Base-by-base conservation (phyloP, 2,329 filamentous ascomycete genomes). In the Sordariomycetes sp. region DNA sequence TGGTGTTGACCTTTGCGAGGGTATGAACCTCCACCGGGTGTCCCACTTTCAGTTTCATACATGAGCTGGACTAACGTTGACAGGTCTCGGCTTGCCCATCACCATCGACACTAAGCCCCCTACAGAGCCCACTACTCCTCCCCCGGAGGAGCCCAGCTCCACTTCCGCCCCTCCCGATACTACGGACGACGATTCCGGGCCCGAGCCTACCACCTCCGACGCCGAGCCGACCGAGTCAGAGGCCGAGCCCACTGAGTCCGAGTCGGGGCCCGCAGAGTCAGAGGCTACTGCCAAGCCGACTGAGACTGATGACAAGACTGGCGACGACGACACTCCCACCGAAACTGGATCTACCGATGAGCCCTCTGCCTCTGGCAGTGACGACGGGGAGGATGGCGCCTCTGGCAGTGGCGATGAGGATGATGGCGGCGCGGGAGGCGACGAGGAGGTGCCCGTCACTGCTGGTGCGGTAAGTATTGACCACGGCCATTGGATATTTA, bases 1-100 rank as follows among this genome's bases (percentile, higher is more conserved):
- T 36, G 64, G 64, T 2, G 60, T 62, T 20, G 60, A 63, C 28
- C 59, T 67, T n/a, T 67, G 80, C 74, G n/a, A 32, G 28, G 50
- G 56, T 55, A 55, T 48, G 56, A 45, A 22, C 24, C 24, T 2
- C 22, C 35, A 1, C 15, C 10, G 39, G 32, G 13, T 28, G 28
- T 35, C 22, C 20, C 10, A 24, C 15, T 13, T 10, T 22, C 52
- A 17, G 5, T 8, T 25, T 52, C 10, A n/a, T 25, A 25, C 5
- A 17, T 15, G 35, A 5, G 10, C n/a, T 36, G 35, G 28, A 58
- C 56, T 24, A 8, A 36, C 1, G 15, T 10, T 17, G 17, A 45
- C 24, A 58, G 56, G 53, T 20, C 56, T 58, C 36, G 39, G 39
- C 24, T 22, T 54, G 15, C 52, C 52, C 52, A 54, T 58, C 52